These are phyloP conservation scores for Microcos paniculata DNA, from an alignment of 345 rosid genomes.

Conservation along the genomic window DNA sequence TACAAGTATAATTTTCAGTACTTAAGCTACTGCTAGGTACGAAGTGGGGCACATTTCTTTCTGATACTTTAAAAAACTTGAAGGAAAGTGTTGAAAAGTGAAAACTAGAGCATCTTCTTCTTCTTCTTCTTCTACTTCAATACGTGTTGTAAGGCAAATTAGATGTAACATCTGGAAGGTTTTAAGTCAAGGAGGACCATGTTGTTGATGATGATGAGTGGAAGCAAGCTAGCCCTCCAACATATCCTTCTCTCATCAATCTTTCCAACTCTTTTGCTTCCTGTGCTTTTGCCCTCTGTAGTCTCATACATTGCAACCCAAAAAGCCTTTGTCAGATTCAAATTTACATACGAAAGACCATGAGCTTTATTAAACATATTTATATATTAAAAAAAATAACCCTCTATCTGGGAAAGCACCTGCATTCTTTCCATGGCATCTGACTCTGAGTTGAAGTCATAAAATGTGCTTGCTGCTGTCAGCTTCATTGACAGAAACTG, in stretches of 20 bases:
- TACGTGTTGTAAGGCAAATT: constrained; percentile 14
- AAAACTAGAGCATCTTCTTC: constrained; percentile 19
- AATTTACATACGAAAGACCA: neutral
- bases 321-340: neutral
- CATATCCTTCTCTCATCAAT: constrained; percentile 47
- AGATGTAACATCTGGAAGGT: constrained; percentile 8
- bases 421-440: constrained; percentile 51
- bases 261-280: constrained; percentile 61
- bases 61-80: neutral
- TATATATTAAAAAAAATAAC: neutral
- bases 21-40: neutral
- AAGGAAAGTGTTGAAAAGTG: constrained; percentile 16
- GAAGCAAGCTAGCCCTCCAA: constrained; percentile 41
- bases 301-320: neutral
- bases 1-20: constrained; percentile 11
- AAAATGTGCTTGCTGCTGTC: constrained; percentile 68
- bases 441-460: constrained; percentile 69
- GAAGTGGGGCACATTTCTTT: constrained; percentile 9
- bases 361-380: neutral
- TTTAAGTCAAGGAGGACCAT: constrained; percentile 25
- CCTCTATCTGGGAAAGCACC: neutral
- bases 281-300: constrained; percentile 60
- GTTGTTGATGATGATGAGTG: constrained; percentile 27
- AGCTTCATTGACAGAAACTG: constrained; percentile 95
- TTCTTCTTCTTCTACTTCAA: too few relatives aligned